Evolutionary conservation across 2,329 filamentous ascomycete genomes (phyloP).

Genomic region (Colletotrichum sp.): DNA sequence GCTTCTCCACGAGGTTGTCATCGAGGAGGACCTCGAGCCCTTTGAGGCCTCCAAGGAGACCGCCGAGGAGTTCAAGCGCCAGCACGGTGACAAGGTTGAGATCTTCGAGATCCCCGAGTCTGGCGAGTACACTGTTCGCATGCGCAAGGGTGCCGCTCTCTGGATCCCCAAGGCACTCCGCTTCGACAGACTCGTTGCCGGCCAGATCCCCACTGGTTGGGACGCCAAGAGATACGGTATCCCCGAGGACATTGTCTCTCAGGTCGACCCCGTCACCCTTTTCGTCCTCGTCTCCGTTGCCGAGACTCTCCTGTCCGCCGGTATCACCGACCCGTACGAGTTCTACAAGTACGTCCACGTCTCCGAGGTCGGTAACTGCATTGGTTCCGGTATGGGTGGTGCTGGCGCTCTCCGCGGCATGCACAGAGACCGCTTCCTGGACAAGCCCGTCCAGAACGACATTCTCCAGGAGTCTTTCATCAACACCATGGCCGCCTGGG

Average conservation of each 20-base stretch:
- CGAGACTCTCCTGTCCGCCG: slow-evolving; percentile 87
- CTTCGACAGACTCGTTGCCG: slow-evolving; percentile 96
- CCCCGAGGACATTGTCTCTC: slow-evolving; percentile 95
- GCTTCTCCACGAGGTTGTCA: slow-evolving; percentile 95
- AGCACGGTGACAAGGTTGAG: slow-evolving; percentile 97
- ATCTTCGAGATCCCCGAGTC: slow-evolving; percentile 94
- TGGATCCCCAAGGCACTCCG: slow-evolving; percentile 96
- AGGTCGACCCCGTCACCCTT: slow-evolving; percentile 95
- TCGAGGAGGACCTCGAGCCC: slow-evolving; percentile 94
- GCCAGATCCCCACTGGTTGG: slow-evolving; percentile 97
- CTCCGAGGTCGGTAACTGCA: slow-evolving; percentile 96
- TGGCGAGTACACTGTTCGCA: slow-evolving; percentile 90
- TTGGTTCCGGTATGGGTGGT: slow-evolving; percentile 98
- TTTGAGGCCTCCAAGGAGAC: slow-evolving; percentile 98
- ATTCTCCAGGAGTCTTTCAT: slow-evolving; percentile 99
- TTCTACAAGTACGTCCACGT: slow-evolving; percentile 99
- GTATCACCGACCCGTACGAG: slow-evolving; percentile 98
- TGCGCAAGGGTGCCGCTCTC: slow-evolving; percentile 94
- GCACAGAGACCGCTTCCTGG: slow-evolving; percentile 97
- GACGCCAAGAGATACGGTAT: slow-evolving; percentile 95
- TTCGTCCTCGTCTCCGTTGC: slow-evolving; percentile 94
- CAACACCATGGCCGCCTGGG: slow-evolving; percentile 99
- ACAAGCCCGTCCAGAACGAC: slow-evolving; percentile 97
- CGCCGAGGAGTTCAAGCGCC: slow-evolving; percentile 94
- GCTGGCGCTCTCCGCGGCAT: slow-evolving; percentile 90